Base-by-base conservation (phyloP, 148 eudicot genomes). In the Agrostemma githago region DNA sequence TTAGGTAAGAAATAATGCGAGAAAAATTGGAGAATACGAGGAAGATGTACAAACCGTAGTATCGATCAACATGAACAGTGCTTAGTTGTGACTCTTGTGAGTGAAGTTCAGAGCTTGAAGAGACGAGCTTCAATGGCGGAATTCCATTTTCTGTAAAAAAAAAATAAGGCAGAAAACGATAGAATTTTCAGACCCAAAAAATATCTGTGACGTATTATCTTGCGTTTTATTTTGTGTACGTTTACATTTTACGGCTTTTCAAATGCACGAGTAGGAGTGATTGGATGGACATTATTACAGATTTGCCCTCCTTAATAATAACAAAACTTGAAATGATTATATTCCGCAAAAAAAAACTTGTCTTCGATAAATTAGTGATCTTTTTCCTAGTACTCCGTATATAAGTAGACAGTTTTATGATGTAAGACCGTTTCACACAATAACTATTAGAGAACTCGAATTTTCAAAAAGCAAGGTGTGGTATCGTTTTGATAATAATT, bases 51-150 rank as follows among this genome's bases (percentile, higher is more conserved):
- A 44, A 41, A 65, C 10, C 17, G 72, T 62, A 63, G 9, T 72
- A 79, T 80, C 72, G 80, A 75, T 75, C 80, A 71, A 63, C 39
- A 71, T 61, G 54, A 26, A 67, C 20, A 66, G 42, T 66, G 65
- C 63, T 19, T 20, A 70, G 63, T 61, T 17, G 70, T n/a, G 5
- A 56, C 39, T 40, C 74, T n/a, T 20, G 68, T 17, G 58, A 48
- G 56, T 68, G 67, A n/a, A 56, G 51, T 70, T 77, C 68, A 20
- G 71, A 68, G 57, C 73, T 69, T 8, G 70, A 74, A 51, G 68
- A 56, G 39, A 78, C 6, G 16, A 59, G 68, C 76, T 80, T 41
- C 82, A 77, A 87, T 81, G 88, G 88, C 82, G 83, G 86, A 83
- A 46, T 71, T 79, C 72, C 6, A 26, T 48, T 65, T 71, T 68